Conservation (phyloP, 2,329 filamentous ascomycete genomes). For the Microdochium trichocladiopsis region DNA sequence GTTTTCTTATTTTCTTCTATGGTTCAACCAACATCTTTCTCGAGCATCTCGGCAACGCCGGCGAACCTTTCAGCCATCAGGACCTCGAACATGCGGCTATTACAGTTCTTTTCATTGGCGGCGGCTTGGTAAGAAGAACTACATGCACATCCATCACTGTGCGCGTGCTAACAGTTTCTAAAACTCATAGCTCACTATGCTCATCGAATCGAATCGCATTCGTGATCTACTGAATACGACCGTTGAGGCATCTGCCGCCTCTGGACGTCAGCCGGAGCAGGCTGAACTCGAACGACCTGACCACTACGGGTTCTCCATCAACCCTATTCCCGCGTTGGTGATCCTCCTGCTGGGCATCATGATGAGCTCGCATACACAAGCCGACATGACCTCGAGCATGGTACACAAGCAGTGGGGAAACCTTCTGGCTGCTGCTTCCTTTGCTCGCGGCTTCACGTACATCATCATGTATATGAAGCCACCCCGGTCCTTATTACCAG, state of each 20-base stretch:
- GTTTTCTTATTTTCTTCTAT: conserved; percentile 83
- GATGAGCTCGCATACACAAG: conserved; percentile 91
- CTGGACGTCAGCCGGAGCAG: conserved; percentile 37
- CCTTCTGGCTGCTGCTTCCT: conserved; percentile 72
- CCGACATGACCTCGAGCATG: conserved; percentile 79
- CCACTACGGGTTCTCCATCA: conserved; percentile 70
- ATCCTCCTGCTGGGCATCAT: conserved; percentile 85
- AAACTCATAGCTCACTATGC: conserved; percentile 46
- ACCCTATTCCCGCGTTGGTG: conserved; percentile 80
- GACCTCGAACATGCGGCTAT: conserved; percentile 93
- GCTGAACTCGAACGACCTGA: conserved; percentile 48
- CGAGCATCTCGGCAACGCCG: conserved; percentile 75
- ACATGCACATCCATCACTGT: conserved; percentile 4
- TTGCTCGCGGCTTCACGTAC: conserved; percentile 75
- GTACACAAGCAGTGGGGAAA: conserved; percentile 92
- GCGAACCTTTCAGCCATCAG: conserved; percentile 62
- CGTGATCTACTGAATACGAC: conserved; percentile 59
- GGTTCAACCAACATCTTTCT: conserved; percentile 87
- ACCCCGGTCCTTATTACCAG: conserved; percentile 71
- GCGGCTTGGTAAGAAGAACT: conserved; percentile 62
- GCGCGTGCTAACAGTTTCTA: conserved; percentile 6
- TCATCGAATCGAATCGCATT: conserved; percentile 68
- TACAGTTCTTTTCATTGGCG: conserved; percentile 87
- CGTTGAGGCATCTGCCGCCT: conserved; percentile 26
- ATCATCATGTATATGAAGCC: conserved; percentile 72